Percentiles rank a stretch among this genome's conserved stretches.
These are phyloP conservation scores for Phylloporus rhodoxanthus DNA, from an alignment of 768 basidiomycete species.

Conservation along the genomic window DNA sequence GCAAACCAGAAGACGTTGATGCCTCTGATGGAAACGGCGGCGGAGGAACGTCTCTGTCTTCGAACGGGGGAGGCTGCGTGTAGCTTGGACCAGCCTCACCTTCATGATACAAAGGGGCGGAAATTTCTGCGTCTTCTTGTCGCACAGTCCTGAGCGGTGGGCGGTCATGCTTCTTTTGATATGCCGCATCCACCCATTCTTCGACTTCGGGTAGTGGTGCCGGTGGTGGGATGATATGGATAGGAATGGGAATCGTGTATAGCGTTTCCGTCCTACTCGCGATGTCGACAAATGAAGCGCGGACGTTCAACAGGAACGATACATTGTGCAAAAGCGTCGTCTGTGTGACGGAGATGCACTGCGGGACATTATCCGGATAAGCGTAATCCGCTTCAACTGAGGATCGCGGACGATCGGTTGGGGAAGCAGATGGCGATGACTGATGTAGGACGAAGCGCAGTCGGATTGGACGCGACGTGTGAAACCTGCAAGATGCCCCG, in stretches of 20 bases:
- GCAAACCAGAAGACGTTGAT: slow-evolving; percentile 55
- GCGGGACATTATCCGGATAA: slow-evolving; percentile 51
- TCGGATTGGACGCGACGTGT: slow-evolving; percentile 64
- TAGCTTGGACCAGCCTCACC: slow-evolving; percentile 75
- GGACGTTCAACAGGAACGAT: slow-evolving; percentile 67
- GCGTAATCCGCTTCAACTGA: slow-evolving; percentile 40
- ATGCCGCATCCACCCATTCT: slow-evolving; percentile 64
- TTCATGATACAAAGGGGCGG: slow-evolving; percentile 61
- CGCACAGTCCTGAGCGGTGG: slow-evolving; percentile 70
- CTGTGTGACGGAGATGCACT: slow-evolving; percentile 75
- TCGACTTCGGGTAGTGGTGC: slow-evolving; percentile 78
- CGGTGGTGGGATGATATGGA: slow-evolving; percentile 65
- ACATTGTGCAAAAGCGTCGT: slow-evolving; percentile 79
- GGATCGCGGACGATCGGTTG: slow-evolving; percentile 40
- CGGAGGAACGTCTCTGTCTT: slow-evolving; percentile 76
- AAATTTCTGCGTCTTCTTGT: slow-evolving; percentile 56
- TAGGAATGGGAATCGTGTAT: slow-evolving; percentile 59
- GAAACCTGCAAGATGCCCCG: slow-evolving; percentile 89
- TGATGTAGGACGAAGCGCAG: slow-evolving; percentile 80
- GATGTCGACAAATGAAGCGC: slow-evolving; percentile 73
- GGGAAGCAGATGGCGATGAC: slow-evolving; percentile 44
- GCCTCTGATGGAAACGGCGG: slow-evolving; percentile 54
- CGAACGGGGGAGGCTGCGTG: slow-evolving; percentile 71
- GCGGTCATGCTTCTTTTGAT: slow-evolving; percentile 83
- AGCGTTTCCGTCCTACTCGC: slow-evolving; percentile 61